phyloP scores from a whole-genome alignment of 441 rosid species.

The California macrophylla region DNA sequence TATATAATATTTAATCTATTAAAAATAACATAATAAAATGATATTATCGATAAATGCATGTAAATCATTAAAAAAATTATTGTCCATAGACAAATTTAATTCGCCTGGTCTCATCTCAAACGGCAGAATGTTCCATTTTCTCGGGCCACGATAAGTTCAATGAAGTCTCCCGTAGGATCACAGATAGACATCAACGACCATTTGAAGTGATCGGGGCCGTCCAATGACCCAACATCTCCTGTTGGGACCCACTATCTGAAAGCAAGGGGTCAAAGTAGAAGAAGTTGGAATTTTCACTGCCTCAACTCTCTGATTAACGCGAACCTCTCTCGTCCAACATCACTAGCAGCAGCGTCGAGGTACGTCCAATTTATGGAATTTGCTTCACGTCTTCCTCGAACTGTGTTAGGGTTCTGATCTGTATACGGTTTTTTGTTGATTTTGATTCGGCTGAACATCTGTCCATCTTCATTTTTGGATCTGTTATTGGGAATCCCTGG shows the following conservation, averaged over 20 bases:
- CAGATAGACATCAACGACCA: background rate
- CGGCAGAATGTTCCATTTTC: background rate
- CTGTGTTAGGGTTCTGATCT: background rate
- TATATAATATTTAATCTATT: too few species aligned
- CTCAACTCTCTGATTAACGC: conserved; percentile 12
- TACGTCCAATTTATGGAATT: background rate
- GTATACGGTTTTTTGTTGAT: background rate
- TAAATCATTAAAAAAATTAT: too few species aligned
- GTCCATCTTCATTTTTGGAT: background rate
- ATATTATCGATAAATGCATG: too few species aligned
- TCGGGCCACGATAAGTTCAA: background rate
- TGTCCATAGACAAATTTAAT: too few species aligned
- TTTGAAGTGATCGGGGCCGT: background rate
- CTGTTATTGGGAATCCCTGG: background rate
- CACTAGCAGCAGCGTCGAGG: background rate
- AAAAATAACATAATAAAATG: too few species aligned
- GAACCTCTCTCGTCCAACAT: background rate
- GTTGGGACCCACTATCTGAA: conserved; percentile 14
- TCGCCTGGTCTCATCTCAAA: too few species aligned
- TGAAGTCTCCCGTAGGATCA: background rate
- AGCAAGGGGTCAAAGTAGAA: background rate
- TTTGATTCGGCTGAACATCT: background rate
- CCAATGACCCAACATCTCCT: background rate
- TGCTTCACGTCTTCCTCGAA: background rate
- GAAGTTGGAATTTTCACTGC: background rate